Base-by-base conservation (phyloP, 306 rosid genomes). In the Quercus alba region DNA sequence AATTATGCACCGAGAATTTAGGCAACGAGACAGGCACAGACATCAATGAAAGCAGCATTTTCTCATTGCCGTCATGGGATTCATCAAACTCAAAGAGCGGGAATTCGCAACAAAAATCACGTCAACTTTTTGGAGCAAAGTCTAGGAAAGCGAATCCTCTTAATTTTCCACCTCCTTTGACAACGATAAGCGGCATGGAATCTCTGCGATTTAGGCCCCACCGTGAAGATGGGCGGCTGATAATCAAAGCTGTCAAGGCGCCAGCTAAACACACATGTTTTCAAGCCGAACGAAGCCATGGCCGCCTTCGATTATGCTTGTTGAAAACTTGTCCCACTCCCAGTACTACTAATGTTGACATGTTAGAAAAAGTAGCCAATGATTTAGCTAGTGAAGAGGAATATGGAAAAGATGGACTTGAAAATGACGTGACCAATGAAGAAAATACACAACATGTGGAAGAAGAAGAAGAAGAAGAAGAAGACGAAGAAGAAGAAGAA, bases 121-220 rank as follows among this genome's bases (percentile, higher is more conserved):
- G 83, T 81, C 80, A 70, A 77, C 54, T 13, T 79, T 79, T 70
- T n/a, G 81, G 68, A 13, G 77, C 81, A 0, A 49, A 49, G 54
- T 12, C 17, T 23, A 88, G 73, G 86, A 92, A 87, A 80, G 80
- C n/a, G 49, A 83, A 54, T 76, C 61, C 71, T 15, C 59, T 20
- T 23, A 86, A 80, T 35, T 91, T 93, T 77, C 99, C 99, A 6
- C 99, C 99, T 14, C 99, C 99, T 69, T 85, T 95, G 88, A 93
- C 99, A 56, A 95, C 99, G n/a, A 88, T 95, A 52, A 90, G 94
- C 11, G 98, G 95, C 20, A 71, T 75, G 3, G 88, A 89, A 41
- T 85, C 90, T 80, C 86, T 93, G 3, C 85, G 78, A 3, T 78
- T 95, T 17, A 84, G 80, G 79, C 91, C 98, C 70, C 97, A 84